These are phyloP conservation scores for Botrytis aclada DNA, from an alignment of 2,329 filamentous ascomycete genomes.

Conservation along the genomic window DNA sequence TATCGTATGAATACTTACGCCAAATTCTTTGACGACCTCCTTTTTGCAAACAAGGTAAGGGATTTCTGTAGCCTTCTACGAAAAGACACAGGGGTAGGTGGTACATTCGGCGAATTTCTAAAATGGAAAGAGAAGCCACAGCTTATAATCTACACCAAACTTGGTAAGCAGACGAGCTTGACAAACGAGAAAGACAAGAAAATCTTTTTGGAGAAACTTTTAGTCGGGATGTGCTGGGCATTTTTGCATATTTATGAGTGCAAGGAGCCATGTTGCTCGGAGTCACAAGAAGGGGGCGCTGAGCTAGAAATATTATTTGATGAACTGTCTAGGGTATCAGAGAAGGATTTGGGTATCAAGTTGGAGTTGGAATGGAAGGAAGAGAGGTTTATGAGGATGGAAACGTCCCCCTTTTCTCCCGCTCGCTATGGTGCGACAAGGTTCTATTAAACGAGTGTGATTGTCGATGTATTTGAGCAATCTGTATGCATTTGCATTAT, in stretches of 20 bases:
- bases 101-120: not conserved
- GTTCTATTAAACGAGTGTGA: not conserved
- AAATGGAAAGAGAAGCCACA: not conserved
- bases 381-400: not conserved
- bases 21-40: not conserved
- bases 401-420: not conserved
- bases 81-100: not conserved
- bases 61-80: not conserved
- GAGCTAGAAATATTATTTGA: not conserved
- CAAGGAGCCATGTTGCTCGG: not conserved
- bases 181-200: not conserved
- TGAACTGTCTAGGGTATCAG: not conserved
- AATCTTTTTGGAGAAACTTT: not conserved
- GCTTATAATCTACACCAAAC: not conserved
- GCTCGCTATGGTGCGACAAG: not conserved
- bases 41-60: not conserved
- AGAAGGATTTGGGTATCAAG: not conserved
- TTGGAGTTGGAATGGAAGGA: not conserved
- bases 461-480: not conserved
- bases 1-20: not conserved
- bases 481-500: no score
- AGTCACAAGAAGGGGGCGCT: not conserved
- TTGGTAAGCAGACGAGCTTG: not conserved
- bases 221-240: not conserved
- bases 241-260: not conserved